These are phyloP conservation scores for Neurospora sp. DNA, from an alignment of 495 filamentous ascomycete species.

Conservation along the genomic window DNA sequence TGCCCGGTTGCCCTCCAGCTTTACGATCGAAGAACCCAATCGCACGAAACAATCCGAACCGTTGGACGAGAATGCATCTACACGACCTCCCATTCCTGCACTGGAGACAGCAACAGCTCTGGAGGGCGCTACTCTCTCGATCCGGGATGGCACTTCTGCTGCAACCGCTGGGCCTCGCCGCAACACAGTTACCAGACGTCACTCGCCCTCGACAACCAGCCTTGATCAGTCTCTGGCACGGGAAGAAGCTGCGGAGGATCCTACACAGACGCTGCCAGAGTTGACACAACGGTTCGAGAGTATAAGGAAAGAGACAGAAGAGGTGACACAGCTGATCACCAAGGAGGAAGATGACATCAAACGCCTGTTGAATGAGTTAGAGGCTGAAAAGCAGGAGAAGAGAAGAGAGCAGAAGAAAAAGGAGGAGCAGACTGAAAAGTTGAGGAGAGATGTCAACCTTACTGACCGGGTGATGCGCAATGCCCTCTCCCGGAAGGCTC, in stretches of 20 bases:
- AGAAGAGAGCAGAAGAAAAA: constrained; percentile 69
- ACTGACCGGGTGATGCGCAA: constrained; percentile 73
- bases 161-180: constrained; percentile 50
- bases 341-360: constrained; percentile 60
- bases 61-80: constrained; percentile 28
- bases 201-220: constrained; percentile 60
- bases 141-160: constrained; percentile 50
- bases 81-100: constrained; percentile 32
- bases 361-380: constrained; percentile 66
- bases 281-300: constrained; percentile 63
- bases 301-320: constrained; percentile 60
- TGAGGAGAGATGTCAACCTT: constrained; percentile 69
- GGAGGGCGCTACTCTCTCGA: constrained; percentile 41
- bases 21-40: constrained; percentile 35
- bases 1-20: constrained; percentile 42
- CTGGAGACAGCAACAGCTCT: constrained; percentile 47
- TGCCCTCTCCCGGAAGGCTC: constrained; percentile 68
- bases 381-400: constrained; percentile 58
- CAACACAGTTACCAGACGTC: constrained; percentile 58
- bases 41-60: constrained; percentile 26
- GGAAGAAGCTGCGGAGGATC: constrained; percentile 31
- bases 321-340: constrained; percentile 39
- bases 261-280: constrained; percentile 38
- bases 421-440: constrained; percentile 70
- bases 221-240: constrained; percentile 42